These are phyloP conservation scores for Neoboletus subvelutipes DNA, from an alignment of 768 basidiomycete genomes.

Conservation along the genomic window DNA sequence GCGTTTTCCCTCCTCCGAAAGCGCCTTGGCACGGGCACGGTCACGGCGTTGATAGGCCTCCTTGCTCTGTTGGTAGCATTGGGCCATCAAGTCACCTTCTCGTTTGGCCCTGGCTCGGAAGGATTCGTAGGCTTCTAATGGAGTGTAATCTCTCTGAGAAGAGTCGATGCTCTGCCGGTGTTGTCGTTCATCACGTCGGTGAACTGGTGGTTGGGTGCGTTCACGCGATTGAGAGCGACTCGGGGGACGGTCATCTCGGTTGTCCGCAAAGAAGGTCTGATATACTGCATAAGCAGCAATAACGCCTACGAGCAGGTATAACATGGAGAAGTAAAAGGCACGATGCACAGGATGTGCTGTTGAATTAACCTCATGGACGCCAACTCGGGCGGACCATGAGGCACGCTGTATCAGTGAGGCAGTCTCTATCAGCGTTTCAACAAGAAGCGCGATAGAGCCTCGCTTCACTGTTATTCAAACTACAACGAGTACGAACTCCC, in stretches of 20 bases:
- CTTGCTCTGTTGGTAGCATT: conserved; percentile 63
- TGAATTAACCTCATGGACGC: background rate
- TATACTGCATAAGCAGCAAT: conserved; percentile 13
- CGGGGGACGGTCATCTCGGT: conserved; percentile 4
- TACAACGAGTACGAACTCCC: conserved; percentile 9
- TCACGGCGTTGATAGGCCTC: conserved; percentile 72
- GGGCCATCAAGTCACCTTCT: conserved; percentile 75
- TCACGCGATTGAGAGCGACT: background rate
- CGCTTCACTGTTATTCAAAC: background rate
- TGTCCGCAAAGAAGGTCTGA: conserved; percentile 7
- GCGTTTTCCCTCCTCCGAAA: conserved; percentile 75
- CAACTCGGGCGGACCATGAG: background rate
- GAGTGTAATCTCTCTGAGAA: background rate
- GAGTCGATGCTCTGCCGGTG: background rate
- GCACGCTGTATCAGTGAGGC: background rate
- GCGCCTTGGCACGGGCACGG: conserved; percentile 73
- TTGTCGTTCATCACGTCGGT: conserved; percentile 12
- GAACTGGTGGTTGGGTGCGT: background rate
- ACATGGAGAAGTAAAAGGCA: conserved; percentile 4
- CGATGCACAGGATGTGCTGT: background rate
- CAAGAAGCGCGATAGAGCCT: too few relatives aligned
- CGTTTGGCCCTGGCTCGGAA: conserved; percentile 73
- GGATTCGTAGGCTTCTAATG: conserved; percentile 45
- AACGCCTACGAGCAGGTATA: conserved; percentile 13
- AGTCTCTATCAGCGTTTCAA: too few relatives aligned